These are phyloP conservation scores for Ziziphus jujuba DNA, from an alignment of 306 rosid species.

Conservation along the genomic window DNA sequence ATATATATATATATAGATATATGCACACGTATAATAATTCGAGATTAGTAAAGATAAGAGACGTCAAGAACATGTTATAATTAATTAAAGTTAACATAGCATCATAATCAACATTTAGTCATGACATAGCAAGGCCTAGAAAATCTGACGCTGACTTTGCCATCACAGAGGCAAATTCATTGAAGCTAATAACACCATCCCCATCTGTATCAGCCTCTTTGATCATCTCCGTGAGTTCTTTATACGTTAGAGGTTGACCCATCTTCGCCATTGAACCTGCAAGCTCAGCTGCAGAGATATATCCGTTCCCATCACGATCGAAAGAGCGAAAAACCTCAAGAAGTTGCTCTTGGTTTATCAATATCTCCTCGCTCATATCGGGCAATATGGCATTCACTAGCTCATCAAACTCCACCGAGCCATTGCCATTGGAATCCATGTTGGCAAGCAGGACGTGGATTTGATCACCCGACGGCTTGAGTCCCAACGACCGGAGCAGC, in stretches of 20 bases:
- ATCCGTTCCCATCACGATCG: slow-evolving; percentile 79
- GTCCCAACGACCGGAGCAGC: slow-evolving; percentile 70
- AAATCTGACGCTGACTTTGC: slow-evolving; percentile 64
- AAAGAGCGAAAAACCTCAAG: slow-evolving; percentile 63
- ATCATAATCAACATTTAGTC: background rate
- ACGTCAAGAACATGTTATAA: too few relatives aligned
- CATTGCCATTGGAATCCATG: slow-evolving; percentile 76
- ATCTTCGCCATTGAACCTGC: slow-evolving; percentile 85
- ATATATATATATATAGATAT: too few relatives aligned
- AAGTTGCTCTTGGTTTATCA: slow-evolving; percentile 60
- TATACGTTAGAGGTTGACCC: slow-evolving; percentile 76
- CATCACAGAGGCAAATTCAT: slow-evolving; percentile 69
- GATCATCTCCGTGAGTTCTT: slow-evolving; percentile 83
- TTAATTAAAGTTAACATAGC: too few relatives aligned
- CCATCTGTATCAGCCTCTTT: slow-evolving; percentile 76
- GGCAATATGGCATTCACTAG: slow-evolving; percentile 57
- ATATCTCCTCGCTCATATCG: slow-evolving; percentile 46
- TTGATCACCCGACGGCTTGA: slow-evolving; percentile 73
- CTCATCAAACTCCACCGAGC: slow-evolving; percentile 80
- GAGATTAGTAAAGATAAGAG: too few relatives aligned
- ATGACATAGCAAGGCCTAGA: slow-evolving; percentile 46
- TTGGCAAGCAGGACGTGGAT: slow-evolving; percentile 49
- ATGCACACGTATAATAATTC: too few relatives aligned
- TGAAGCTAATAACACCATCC: slow-evolving; percentile 78
- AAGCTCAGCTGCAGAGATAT: slow-evolving; percentile 67